These are phyloP conservation scores for Leucosporidium yakuticum DNA, from an alignment of 768 basidiomycete species.

Conservation along the genomic window DNA sequence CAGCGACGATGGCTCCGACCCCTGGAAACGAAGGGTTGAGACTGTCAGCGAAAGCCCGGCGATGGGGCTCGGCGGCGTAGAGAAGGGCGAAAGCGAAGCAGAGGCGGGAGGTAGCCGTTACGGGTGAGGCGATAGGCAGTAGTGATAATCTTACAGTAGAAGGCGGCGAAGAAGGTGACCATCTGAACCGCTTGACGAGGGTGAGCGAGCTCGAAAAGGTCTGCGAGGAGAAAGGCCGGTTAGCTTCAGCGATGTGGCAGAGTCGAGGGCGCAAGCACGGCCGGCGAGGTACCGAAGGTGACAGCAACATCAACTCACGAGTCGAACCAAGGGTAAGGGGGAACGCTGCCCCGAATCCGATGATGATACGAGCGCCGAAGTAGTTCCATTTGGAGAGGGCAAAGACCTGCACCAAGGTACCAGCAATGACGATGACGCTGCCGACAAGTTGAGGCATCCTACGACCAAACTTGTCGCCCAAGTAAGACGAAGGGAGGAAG, in stretches of 20 bases:
- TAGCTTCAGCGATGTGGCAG: too few species aligned
- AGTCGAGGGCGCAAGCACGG: too few species aligned
- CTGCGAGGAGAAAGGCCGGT: neutral
- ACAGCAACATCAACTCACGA: neutral
- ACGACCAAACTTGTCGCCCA: neutral
- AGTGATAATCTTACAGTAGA: slow-evolving; percentile 2
- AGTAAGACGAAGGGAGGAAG: slow-evolving; percentile 1
- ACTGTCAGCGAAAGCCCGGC: neutral
- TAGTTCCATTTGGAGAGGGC: neutral
- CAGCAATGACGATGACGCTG: neutral
- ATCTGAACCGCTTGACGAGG: slow-evolving; percentile 8
- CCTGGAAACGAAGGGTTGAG: too few species aligned
- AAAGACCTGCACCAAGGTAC: slow-evolving; percentile 1
- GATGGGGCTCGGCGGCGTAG: neutral
- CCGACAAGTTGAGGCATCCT: neutral
- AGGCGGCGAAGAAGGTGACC: slow-evolving; percentile 3
- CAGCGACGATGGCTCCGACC: neutral
- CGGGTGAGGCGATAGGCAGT: neutral
- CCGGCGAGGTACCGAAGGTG: neutral
- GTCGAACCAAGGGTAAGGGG: slow-evolving; percentile 2
- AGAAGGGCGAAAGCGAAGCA: neutral
- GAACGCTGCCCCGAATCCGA: slow-evolving; percentile 4
- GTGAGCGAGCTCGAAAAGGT: slow-evolving; percentile 20
- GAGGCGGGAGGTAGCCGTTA: neutral
- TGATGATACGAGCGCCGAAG: slow-evolving; percentile 13